A percentile compares a stretch with the other conserved stretches of the same genome.
Conservation (phyloP, 1,284 basidiomycete species). For the Puccinia horiana region DNA sequence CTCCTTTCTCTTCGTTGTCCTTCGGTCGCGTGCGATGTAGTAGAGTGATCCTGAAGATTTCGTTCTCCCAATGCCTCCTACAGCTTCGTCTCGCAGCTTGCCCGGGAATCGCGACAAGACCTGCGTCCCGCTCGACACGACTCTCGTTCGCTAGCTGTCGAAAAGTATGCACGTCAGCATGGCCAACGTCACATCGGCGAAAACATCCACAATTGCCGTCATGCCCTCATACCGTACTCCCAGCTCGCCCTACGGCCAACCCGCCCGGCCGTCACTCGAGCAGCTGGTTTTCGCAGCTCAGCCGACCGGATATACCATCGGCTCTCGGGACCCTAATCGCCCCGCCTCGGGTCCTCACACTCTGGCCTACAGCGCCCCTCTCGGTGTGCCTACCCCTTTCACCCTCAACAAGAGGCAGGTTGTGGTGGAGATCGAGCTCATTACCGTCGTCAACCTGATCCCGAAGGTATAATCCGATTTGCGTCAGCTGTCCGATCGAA, state of each 20-base stretch:
- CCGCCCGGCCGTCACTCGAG: not conserved
- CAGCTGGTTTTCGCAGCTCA: slow-evolving; percentile 1
- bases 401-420: slow-evolving; percentile 35
- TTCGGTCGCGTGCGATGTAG: too few species aligned
- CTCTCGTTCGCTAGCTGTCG: not conserved
- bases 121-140: not conserved
- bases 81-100: not conserved
- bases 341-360: not conserved
- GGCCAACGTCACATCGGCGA: not conserved
- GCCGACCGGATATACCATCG: not conserved
- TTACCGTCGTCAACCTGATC: slow-evolving; percentile 31
- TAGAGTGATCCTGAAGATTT: not conserved
- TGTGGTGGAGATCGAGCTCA: slow-evolving; percentile 26
- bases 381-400: slow-evolving; percentile 8
- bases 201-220: not conserved
- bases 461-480: slow-evolving; percentile 5
- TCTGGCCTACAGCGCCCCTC: not conserved
- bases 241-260: not conserved
- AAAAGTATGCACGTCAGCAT: not conserved
- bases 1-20: too few species aligned
- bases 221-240: slow-evolving; percentile 8
- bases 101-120: not conserved
- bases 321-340: not conserved
- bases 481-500: not conserved
- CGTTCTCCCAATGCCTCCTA: not conserved